Evolutionary conservation across 805 yeast genomes (phyloP), one percentile per base, ranked within the genome.

Genomic region (Saturnispora saitoi): DNA sequence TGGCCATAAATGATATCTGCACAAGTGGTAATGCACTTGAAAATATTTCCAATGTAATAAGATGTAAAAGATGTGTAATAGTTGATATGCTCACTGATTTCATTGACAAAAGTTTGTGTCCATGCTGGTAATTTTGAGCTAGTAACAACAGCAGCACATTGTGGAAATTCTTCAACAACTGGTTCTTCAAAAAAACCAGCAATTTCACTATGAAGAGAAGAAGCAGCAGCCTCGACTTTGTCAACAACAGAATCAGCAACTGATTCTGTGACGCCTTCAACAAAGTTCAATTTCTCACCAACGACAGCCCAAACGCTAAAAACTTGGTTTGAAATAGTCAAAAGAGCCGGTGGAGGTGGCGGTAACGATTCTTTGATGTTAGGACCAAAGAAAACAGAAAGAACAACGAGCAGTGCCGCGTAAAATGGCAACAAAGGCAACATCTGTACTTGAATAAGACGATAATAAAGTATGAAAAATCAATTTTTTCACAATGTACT

Each of bases 381-480:
- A 6, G 47, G 50, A 30, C 39, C 51, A 30, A 48, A 51, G 8
- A 51, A 37, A 4, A 51, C 47, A 6, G 51, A 34, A 4, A 51
- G 31, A 9, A 47, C 42, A 14, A 43, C 51, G 30, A 48, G 17
- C 10, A 41, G 24, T 6, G 50, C 50, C 6, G 41, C 41, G 34
- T 51, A 51, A 10, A 51, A 26, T 22, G 51, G 51, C 24, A 48
- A 31, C 17, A 51, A 22, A 15, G 53, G 51, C 20, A 51, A 14
- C 51, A 48, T 48, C 22, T n/a, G 39, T 24, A 11, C 32, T 32
- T 28, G n/a, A 24, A 14, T 37, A 37, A 37, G 28, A 22, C 22
- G 24, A 20, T 24, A 22, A 4, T 37, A 37, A 22, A 20, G n/a
- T 37, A 11, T 20, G 29, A 24, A 34, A n/a, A 19, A 15, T 17